Conservation (phyloP, 306 rosid genomes). For the Echinosophora koreensis region DNA sequence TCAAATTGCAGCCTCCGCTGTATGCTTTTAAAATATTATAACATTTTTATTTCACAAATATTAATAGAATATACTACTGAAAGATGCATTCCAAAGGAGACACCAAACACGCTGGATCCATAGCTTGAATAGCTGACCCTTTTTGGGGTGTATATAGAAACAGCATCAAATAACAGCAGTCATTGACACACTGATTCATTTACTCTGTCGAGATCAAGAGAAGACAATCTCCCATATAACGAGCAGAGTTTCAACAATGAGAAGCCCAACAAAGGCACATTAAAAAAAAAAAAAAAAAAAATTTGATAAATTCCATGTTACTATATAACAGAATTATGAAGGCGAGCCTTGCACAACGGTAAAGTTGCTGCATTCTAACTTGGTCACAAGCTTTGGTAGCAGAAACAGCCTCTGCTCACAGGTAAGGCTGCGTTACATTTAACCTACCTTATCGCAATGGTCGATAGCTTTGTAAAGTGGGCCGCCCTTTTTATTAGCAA, state of each 20-base stretch:
- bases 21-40: constrained; percentile 7
- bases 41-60: not conserved
- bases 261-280: not conserved
- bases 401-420: too few relatives aligned
- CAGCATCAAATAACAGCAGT: not conserved
- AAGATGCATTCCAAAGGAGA: not conserved
- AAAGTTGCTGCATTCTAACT: too few relatives aligned
- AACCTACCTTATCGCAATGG: too few relatives aligned
- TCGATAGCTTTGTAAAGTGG: too few relatives aligned
- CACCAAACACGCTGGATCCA: not conserved
- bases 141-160: not conserved
- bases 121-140: not conserved
- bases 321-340: too few relatives aligned
- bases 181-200: not conserved
- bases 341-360: too few relatives aligned
- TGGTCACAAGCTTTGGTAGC: too few relatives aligned
- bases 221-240: not conserved
- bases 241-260: not conserved
- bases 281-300: not conserved
- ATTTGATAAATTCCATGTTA: too few relatives aligned
- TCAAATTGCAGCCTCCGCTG: constrained; percentile 14
- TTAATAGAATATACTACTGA: not conserved
- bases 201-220: not conserved
- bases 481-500: too few relatives aligned
- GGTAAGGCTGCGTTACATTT: too few relatives aligned